A percentile compares a stretch with the other conserved stretches of the same genome.
These are phyloP conservation scores for Colletotrichum graminicola DNA, from an alignment of 2,329 filamentous ascomycete genomes.

Conservation along the genomic window DNA sequence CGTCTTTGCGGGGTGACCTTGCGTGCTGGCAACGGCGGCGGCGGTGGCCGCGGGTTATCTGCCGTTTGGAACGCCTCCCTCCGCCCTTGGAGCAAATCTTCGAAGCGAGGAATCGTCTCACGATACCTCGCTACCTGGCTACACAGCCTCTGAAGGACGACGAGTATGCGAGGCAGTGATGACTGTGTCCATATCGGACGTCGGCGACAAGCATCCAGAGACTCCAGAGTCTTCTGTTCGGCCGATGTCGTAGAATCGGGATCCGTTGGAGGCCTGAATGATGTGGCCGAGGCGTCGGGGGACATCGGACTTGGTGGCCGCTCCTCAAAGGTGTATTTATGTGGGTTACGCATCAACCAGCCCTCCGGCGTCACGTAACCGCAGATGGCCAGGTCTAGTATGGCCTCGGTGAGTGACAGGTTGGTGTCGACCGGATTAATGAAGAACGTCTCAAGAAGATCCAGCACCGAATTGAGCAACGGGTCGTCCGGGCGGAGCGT, in stretches of 20 bases:
- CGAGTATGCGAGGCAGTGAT: conserved; percentile 66
- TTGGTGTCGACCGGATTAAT: conserved; percentile 94
- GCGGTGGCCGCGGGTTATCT: conserved; percentile 54
- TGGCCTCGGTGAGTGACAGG: conserved; percentile 83
- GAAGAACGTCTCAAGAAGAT: conserved; percentile 84
- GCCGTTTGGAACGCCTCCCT: conserved; percentile 74
- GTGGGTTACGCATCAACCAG: conserved; percentile 86
- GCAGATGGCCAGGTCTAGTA: conserved; percentile 86
- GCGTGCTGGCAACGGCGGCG: conserved; percentile 46
- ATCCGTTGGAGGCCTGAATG: conserved; percentile 54
- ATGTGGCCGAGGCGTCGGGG: conserved; percentile 48
- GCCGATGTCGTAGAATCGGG: conserved; percentile 55
- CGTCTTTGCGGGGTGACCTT: conserved; percentile 43
- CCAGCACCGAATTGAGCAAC: conserved; percentile 74
- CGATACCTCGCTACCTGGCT: conserved; percentile 74
- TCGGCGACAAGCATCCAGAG: conserved; percentile 64
- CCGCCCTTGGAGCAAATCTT: conserved; percentile 75
- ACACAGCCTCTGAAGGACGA: conserved; percentile 69
- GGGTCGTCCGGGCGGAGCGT: conserved; percentile 73
- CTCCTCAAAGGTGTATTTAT: conserved; percentile 69
- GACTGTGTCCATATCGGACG: conserved; percentile 65
- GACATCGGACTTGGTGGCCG: conserved; percentile 50
- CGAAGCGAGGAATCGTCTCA: conserved; percentile 76
- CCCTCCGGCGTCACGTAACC: conserved; percentile 87
- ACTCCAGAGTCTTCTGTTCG: conserved; percentile 60